Evolutionary conservation across 176 grass and related monocot genomes (phyloP), one percentile per base, ranked within the genome.

Genomic region (Thalia dealbata): DNA sequence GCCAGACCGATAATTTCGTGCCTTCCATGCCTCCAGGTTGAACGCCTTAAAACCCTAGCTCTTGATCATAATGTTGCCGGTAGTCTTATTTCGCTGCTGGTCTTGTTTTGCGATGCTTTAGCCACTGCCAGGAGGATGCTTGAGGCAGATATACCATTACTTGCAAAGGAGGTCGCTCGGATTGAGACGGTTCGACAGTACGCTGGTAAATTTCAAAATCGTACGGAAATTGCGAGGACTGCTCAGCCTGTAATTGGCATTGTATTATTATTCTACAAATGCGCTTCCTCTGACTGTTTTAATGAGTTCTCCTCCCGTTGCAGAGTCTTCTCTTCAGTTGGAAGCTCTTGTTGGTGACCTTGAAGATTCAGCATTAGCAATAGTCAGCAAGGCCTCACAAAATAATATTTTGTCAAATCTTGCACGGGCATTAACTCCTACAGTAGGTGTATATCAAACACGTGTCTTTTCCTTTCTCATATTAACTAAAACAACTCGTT

Each of bases 301-400:
- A n/a, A 68, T 68, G 38, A 23, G 16, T 16, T 29, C 67, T 85
- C 80, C 85, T 91, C 75, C 78, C 76, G 52, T 86, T 92, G 85
- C 87, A 92, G 93, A 90, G 81, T 82, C 83, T 84, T 79, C 89
- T 75, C 83, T 97, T 83, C 78, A 90, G 78, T 82, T 97, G 79
- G 89, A 97, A 84, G 81, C 87, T 84, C 85, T 97, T 80, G 93
- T 97, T 73, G 93, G 93, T 60, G 88, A 97, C 61, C 87, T 97
- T 61, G 93, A 97, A 90, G 89, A 97, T 88, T 71, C 50, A 62
- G 44, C 89, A 75, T 92, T 87, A 75, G 79, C 85, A 26, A 90
- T 92, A 23, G 59, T 92, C 65, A 81, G 83, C 18, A 85, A 84
- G 61, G 74, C 84, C 41, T 82, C 85, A 30, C 86, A 76, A 76